Evolutionary conservation across 495 filamentous ascomycete genomes (phyloP), one percentile per base, ranked within the genome.

Genomic region (Penicillium goetzii): DNA sequence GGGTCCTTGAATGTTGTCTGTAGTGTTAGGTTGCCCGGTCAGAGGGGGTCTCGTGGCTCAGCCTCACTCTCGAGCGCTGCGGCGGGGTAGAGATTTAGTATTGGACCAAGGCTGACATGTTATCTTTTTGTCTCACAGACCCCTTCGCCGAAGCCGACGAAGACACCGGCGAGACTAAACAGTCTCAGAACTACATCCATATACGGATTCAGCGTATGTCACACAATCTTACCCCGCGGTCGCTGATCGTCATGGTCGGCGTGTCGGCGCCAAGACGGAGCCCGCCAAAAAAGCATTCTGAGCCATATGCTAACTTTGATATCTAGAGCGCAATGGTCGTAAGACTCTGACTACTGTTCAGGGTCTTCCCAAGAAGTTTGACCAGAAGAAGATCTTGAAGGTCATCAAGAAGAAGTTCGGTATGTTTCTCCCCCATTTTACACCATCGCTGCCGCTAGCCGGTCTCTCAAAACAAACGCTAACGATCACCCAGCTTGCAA

Each of bases 131-230:
- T 63, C 63, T 57, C 58, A 72, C 77, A 97, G 93, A 99, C 90
- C 95, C 95, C 90, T 99, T 99, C 94, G 95, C 95, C 89, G 95
- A 99, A 91, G 96, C 94, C 89, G 95, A 98, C 91, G 94, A 97
- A 87, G 92, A 95, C 82, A 92, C 91, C 79, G 93, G 92, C 83
- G 90, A 95, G 80, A 89, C 87, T 69, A 89, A 89, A 78, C 90
- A 96, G 85, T 90, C 92, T 80, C 92, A 97, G 81, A 96, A 97
- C 81, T 97, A 98, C 77, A 97, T 98, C 82, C 96, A 98, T 84
- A 99, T 99, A 78, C 93, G 95, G 80, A 98, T 99, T 79, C 95
- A 99, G 81, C 95, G 95, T 98, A 89, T 73, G 92, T 90, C 58
- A 5, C 58, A 43, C 53, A 28, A 30, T 66, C 50, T 56, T 70